Conservation (phyloP, 2,329 filamentous ascomycete species). For the Sordariomycetes sp. region DNA sequence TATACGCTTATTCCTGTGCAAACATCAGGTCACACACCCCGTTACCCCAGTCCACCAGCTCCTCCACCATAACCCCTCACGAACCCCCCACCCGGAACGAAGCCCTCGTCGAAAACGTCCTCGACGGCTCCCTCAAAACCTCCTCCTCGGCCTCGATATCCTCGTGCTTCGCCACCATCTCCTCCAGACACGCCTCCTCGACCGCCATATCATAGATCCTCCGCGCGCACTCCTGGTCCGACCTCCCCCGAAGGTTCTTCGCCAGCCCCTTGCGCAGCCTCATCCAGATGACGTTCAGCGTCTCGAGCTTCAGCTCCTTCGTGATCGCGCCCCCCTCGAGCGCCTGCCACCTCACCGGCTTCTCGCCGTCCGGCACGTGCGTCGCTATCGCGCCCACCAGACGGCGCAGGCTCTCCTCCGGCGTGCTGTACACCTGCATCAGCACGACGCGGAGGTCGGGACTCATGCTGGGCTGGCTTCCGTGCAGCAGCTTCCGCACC, state of each 20-base stretch:
- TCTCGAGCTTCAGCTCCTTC: background rate
- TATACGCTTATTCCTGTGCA: too few relatives aligned
- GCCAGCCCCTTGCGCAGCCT: background rate
- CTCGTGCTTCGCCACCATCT: background rate
- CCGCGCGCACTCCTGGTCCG: background rate
- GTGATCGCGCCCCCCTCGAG: background rate
- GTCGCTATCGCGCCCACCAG: background rate
- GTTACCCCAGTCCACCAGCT: background rate
- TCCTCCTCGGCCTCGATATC: background rate
- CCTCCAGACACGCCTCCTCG: background rate
- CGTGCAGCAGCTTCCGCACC: conserved; percentile 11
- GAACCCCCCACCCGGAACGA: background rate
- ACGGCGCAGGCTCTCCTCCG: background rate
- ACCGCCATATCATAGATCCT: background rate
- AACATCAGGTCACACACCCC: too few relatives aligned
- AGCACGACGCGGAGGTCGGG: conserved; percentile 8
- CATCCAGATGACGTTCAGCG: background rate
- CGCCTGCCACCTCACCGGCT: background rate
- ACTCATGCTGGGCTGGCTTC: conserved; percentile 7
- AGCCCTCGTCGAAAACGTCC: background rate
- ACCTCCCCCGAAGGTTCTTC: background rate
- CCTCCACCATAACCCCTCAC: background rate
- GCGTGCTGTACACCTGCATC: conserved; percentile 7
- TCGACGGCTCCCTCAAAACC: background rate
- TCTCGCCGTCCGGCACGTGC: background rate